These are phyloP conservation scores for Diphasiastrum complanatum DNA, from an alignment of 83 land plant species.

Conservation along the genomic window DNA sequence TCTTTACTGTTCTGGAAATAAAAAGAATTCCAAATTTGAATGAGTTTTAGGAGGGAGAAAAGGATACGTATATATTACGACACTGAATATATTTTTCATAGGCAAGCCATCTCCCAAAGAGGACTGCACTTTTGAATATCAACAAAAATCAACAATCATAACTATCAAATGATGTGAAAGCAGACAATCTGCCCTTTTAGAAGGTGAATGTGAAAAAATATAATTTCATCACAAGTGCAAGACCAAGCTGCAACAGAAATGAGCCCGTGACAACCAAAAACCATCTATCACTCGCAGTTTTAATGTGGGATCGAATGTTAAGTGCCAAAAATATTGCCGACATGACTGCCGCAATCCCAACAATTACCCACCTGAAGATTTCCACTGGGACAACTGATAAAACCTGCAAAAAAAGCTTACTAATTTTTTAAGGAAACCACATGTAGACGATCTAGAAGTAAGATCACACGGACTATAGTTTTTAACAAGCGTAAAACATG, in stretches of 20 bases:
- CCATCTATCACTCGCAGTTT: slow-evolving; percentile 79
- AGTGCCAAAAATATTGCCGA: slow-evolving; percentile 91
- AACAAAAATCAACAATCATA: too few species aligned
- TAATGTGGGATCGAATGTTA: slow-evolving; percentile 80
- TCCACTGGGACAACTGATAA: slow-evolving; percentile 83
- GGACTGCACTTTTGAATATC: too few species aligned
- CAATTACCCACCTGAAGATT: slow-evolving; percentile 88
- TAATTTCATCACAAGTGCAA: slow-evolving; percentile 70
- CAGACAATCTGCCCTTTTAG: too few species aligned
- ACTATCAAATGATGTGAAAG: too few species aligned
- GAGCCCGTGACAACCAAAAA: slow-evolving; percentile 43
- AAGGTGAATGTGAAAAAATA: slow-evolving; percentile 86
- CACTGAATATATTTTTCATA: too few species aligned
- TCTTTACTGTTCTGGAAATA: too few species aligned
- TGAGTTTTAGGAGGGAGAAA: too few species aligned
- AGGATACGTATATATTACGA: too few species aligned
- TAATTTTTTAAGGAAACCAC: neutral
- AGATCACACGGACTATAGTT: neutral
- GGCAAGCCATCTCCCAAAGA: too few species aligned
- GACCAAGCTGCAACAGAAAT: slow-evolving; percentile 62
- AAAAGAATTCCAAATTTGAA: too few species aligned
- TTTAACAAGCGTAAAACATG: neutral
- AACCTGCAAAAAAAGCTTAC: slow-evolving; percentile 49
- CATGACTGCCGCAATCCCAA: slow-evolving; percentile 82
- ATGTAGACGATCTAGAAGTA: neutral